Base-by-base conservation (phyloP, 2,329 filamentous ascomycete species). In the Clonostachys solani region DNA sequence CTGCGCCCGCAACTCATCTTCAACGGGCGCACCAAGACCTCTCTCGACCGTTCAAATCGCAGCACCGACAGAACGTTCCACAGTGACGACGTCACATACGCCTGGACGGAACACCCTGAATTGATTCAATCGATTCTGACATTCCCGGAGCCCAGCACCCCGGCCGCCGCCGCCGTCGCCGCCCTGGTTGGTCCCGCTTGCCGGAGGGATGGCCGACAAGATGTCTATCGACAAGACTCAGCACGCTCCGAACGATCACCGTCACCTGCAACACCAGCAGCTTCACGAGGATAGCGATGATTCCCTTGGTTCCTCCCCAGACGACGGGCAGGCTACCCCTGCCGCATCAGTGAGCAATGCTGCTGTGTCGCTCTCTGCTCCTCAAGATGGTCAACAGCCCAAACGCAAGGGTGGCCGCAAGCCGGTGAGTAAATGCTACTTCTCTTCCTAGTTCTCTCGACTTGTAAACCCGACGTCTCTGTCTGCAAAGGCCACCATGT, bases 331-430 rank as follows among this genome's bases (percentile, higher is more conserved):
- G 42, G 59, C 58, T 48, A 53, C 54, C 44, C 60, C 65, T 44
- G 57, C 66, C 47, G 60, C 65, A 48, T 58, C 57, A 53, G 56
- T 45, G 47, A 49, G 42, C 49, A 58, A 59, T 38, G 15, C 37
- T 40, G 33, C 47, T 42, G 17, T 45, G 38, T 38, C 34, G 19
- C 35, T 35, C 54, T 63, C 58, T 49, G 61, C 59, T 52, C 62
- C 68, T 29, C 77, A 77, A 54, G 79, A 83, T 59, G 67, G 65
- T 56, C 79, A 80, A 62, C 81, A 83, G 52, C 91, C 92, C 64
- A 99, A 99, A 78, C 84, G 94, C 63, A 99, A 99, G 76, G 94
- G 94, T 62, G 94, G 94, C 52, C 86, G 94, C 63, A 99, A 97
- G 75, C 94, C 94, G 63, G 94, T 97, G 84, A 68, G 79, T 17